phyloP scores from a whole-genome alignment of 2,329 filamentous ascomycete genomes.

The Allantophomopsis lycopodina region DNA sequence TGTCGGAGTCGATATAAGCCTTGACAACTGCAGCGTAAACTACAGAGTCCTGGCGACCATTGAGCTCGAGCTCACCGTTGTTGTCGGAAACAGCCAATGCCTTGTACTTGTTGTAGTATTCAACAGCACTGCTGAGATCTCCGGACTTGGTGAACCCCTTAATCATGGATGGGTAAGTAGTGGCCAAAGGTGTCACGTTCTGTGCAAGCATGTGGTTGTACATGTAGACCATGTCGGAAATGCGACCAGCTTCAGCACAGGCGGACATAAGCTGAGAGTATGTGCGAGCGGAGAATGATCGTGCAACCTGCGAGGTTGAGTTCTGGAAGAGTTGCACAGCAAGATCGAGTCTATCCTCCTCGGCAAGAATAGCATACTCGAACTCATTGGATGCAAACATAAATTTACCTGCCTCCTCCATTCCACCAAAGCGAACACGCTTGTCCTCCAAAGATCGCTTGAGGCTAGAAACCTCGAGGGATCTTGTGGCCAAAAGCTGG shows the following conservation, averaged over 20 bases:
- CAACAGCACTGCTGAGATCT: constrained; percentile 76
- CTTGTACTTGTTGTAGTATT: constrained; percentile 93
- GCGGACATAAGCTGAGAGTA: constrained; percentile 79
- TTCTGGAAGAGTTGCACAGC: constrained; percentile 77
- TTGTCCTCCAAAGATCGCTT: constrained; percentile 69
- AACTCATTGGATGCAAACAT: constrained; percentile 81
- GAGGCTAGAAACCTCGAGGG: constrained; percentile 61
- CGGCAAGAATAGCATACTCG: constrained; percentile 71
- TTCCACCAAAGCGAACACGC: constrained; percentile 69
- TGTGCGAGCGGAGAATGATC: constrained; percentile 63
- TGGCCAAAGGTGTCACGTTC: constrained; percentile 60
- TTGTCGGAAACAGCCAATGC: constrained; percentile 76
- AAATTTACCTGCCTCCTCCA: constrained; percentile 73
- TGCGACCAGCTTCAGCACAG: constrained; percentile 67
- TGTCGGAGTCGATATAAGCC: constrained; percentile 72
- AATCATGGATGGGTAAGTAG: constrained; percentile 88
- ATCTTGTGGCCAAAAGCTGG: constrained; percentile 65
- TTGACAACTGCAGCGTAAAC: constrained; percentile 89
- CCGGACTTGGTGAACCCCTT: constrained; percentile 75
- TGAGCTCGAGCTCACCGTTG: constrained; percentile 52
- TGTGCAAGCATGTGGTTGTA: constrained; percentile 84
- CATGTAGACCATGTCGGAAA: constrained; percentile 80
- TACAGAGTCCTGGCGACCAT: constrained; percentile 63
- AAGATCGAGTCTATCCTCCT: constrained; percentile 77
- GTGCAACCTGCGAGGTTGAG: constrained; percentile 43